These are phyloP conservation scores for Rhodosorus marinus DNA, from an alignment of 23 red algal species.

Conservation along the genomic window DNA sequence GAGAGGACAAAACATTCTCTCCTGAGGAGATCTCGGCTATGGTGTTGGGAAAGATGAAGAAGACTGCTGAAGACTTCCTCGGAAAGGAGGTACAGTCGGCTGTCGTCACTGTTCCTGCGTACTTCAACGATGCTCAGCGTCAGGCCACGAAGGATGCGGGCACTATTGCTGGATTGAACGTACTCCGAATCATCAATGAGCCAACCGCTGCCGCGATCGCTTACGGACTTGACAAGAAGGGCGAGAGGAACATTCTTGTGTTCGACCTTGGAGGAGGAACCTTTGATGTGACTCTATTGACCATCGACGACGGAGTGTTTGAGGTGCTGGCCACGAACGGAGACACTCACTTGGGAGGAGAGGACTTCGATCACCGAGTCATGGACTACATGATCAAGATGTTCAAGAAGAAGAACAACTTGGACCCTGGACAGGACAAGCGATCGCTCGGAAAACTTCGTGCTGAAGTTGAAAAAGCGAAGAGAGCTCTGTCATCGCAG, in stretches of 20 bases:
- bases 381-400: conserved; percentile 98
- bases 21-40: conserved; percentile 96
- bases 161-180: conserved; percentile 86
- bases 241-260: conserved; percentile 95
- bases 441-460: conserved; percentile 75
- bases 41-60: conserved; percentile 98
- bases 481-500: conserved; percentile 89
- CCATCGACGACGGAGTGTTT: conserved; percentile 94
- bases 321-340: conserved; percentile 96
- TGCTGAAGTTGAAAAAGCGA: conserved; percentile 92
- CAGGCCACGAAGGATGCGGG: conserved; percentile 96
- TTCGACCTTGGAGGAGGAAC: conserved; percentile 97
- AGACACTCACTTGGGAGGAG: conserved; percentile 91
- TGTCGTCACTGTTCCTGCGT: conserved; percentile 93
- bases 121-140: conserved; percentile 96
- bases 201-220: conserved; percentile 96
- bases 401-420: conserved; percentile 94
- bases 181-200: conserved; percentile 97
- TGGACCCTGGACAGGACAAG: conserved; percentile 74
- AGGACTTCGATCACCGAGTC: conserved; percentile 96
- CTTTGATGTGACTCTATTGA: conserved; percentile 94
- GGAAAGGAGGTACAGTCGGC: conserved; percentile 82
- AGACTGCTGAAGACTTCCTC: conserved; percentile 94
- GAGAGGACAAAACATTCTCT: conserved; percentile 67
- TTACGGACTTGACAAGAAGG: conserved; percentile 96